A percentile compares a stretch with the other conserved stretches of the same genome.
Conservation (phyloP, 2,329 filamentous ascomycete species). For the Aspergillus clavatus region DNA sequence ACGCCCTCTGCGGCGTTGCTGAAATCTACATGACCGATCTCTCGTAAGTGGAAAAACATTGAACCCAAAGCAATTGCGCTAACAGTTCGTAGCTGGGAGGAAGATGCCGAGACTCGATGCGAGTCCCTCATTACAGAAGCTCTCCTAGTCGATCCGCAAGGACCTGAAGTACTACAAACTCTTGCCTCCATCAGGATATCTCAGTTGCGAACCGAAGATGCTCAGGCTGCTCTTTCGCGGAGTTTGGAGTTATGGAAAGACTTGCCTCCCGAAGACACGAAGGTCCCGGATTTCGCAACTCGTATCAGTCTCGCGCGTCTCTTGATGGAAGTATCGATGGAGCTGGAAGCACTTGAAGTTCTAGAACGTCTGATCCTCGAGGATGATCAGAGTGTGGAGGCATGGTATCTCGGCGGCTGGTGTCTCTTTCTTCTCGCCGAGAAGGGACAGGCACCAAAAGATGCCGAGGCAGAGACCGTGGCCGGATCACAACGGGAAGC, state of each 20-base stretch:
- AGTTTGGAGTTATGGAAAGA: slow-evolving; percentile 83
- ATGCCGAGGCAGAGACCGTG: slow-evolving; percentile 30
- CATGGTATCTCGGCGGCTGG: slow-evolving; percentile 96
- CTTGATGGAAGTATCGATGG: slow-evolving; percentile 84
- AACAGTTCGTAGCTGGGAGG: slow-evolving; percentile 58
- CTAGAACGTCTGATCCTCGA: slow-evolving; percentile 78
- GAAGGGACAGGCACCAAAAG: slow-evolving; percentile 40
- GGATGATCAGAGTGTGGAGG: slow-evolving; percentile 90
- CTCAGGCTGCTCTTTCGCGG: slow-evolving; percentile 67
- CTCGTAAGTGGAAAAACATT: slow-evolving; percentile 51
- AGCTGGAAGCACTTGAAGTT: slow-evolving; percentile 77
- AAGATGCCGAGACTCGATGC: slow-evolving; percentile 82
- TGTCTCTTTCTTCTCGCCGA: slow-evolving; percentile 67
- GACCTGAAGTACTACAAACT: slow-evolving; percentile 89
- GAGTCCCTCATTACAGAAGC: slow-evolving; percentile 88
- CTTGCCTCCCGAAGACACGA: slow-evolving; percentile 63
- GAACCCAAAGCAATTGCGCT: slow-evolving; percentile 5
- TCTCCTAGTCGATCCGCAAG: slow-evolving; percentile 73
- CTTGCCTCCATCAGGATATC: slow-evolving; percentile 91
- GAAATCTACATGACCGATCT: slow-evolving; percentile 99
- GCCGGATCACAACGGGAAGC: slow-evolving; percentile 53
- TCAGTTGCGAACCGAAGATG: slow-evolving; percentile 73
- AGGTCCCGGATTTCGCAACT: slow-evolving; percentile 78
- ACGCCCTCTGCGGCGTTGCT: slow-evolving; percentile 86
- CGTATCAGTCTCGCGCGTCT: slow-evolving; percentile 78